These are phyloP conservation scores for Colletotrichum lentis DNA, from an alignment of 2,329 filamentous ascomycete genomes.

Conservation along the genomic window DNA sequence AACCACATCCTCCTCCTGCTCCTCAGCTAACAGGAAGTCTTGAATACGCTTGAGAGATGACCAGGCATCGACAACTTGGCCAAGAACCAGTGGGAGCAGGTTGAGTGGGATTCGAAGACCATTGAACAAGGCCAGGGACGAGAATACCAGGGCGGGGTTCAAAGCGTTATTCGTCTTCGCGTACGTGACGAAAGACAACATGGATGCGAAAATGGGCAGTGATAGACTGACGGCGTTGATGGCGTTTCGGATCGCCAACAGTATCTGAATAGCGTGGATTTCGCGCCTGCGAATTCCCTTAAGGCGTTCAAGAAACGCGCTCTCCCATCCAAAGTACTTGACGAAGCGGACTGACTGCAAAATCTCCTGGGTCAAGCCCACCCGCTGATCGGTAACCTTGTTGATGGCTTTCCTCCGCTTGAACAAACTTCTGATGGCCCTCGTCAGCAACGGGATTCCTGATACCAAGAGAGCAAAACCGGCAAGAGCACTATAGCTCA, in stretches of 20 bases:
- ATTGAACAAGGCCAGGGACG: slow-evolving; percentile 93
- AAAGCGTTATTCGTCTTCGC: slow-evolving; percentile 72
- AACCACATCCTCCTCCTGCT: slow-evolving; percentile 75
- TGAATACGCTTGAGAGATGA: slow-evolving; percentile 86
- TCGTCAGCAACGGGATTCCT: slow-evolving; percentile 78
- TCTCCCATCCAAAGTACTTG: slow-evolving; percentile 97
- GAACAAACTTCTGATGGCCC: slow-evolving; percentile 80
- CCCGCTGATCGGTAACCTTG: slow-evolving; percentile 90
- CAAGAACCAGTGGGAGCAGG: slow-evolving; percentile 84
- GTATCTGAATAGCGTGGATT: slow-evolving; percentile 82
- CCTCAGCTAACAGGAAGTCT: slow-evolving; percentile 86
- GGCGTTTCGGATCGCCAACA: slow-evolving; percentile 83
- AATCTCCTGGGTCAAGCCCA: slow-evolving; percentile 91
- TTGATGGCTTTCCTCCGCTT: slow-evolving; percentile 81
- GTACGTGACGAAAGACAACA: slow-evolving; percentile 91
- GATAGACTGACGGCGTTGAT: slow-evolving; percentile 87
- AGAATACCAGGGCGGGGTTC: slow-evolving; percentile 83
- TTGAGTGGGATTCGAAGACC: slow-evolving; percentile 89
- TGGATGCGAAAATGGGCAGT: slow-evolving; percentile 91
- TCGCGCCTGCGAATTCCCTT: slow-evolving; percentile 77
- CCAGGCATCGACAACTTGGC: slow-evolving; percentile 89
- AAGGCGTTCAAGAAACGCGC: slow-evolving; percentile 80
- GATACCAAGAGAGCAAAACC: slow-evolving; percentile 85
- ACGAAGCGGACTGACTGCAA: slow-evolving; percentile 91
- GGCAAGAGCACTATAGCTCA: slow-evolving; percentile 88